A percentile compares a stretch with the other conserved stretches of the same genome.
These are phyloP conservation scores for Lepidium sativum DNA, from an alignment of 345 rosid species.

Conservation along the genomic window DNA sequence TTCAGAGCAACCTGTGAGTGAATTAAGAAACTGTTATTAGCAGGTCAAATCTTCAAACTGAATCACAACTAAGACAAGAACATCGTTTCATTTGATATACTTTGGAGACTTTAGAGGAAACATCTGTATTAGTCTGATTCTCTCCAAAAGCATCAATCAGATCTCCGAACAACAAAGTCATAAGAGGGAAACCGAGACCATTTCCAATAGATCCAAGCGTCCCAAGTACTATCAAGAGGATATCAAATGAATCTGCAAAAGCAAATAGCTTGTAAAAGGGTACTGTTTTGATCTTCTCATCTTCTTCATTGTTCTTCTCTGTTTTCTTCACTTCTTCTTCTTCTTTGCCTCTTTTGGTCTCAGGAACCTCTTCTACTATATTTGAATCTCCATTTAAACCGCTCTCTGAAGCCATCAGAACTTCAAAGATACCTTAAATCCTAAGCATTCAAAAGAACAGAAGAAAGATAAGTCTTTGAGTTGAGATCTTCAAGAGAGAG, in stretches of 20 bases:
- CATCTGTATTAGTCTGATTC: conserved; percentile 36
- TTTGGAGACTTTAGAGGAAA: conserved; percentile 42
- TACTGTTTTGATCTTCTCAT: conserved; percentile 47
- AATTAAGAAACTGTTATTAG: not conserved
- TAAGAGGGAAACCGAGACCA: conserved; percentile 60
- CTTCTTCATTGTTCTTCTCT: conserved; percentile 29
- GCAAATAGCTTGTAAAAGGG: conserved; percentile 68
- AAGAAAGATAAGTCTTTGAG: not conserved
- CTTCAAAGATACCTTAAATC: not conserved
- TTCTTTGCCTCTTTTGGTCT: conserved; percentile 14
- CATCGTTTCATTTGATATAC: conserved; percentile 29
- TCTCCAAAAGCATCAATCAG: conserved; percentile 50
- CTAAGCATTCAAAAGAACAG: conserved; percentile 3
- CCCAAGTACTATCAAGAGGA: conserved; percentile 57
- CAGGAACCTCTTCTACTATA: conserved; percentile 5
- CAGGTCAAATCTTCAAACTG: not conserved
- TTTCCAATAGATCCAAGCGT: conserved; percentile 63
- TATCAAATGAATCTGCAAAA: conserved; percentile 62
- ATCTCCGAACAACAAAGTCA: conserved; percentile 77
- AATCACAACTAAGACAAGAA: not conserved
- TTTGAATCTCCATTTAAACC: conserved; percentile 4
- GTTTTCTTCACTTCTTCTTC: conserved; percentile 34
- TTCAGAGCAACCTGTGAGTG: conserved; percentile 50
- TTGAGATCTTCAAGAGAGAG: not conserved
- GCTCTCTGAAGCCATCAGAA: conserved; percentile 19